Evolutionary conservation across 2,329 filamentous ascomycete genomes (phyloP), one percentile per base, ranked within the genome.

Genomic region (Aspergillus sp.): DNA sequence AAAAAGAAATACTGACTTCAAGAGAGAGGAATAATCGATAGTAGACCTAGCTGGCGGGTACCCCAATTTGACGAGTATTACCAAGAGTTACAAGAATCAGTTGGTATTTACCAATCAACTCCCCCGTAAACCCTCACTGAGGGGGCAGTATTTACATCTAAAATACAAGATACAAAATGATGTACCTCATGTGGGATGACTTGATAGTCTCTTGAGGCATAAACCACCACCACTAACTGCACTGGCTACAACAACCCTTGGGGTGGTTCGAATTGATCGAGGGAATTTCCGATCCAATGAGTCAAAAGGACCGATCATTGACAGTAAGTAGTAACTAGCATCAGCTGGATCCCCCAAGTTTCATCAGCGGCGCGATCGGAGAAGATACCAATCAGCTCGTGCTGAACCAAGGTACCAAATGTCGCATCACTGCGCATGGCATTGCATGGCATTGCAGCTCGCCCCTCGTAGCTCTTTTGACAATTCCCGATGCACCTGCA

Each of bases 381-480:
- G n/a, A 50, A 50, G 47, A 50, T 15, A 28, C 47, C 47, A 49
- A 15, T 28, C 45, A 30, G 25, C 47, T 50, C 47, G 47, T 30
- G 25, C 25, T 50, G 21, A 25, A 49, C 23, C 45, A 49, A 49
- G 45, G 45, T 25, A 49, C 45, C 15, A 49, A 49, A 49, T 19
- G 28, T 23, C 15, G 43, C 43, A 47, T 47, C 19, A 23, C 60
- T 52, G 49, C 50, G 47, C 19, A 58, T 36, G 47, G 54, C 58
- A 60, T 53, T 47, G 48, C 56, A 58, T 53, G 41, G 49, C 48
- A 52, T 45, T 53, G 41, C 49, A 45, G 15, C 38, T 32, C 28
- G 39, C 52, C 28, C 23, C 19, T 21, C 28, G 48, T 36, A 55
- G 52, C 50, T 51, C 47, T 19, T 15, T 45, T 45, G 36, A 30